Evolutionary conservation across 306 rosid genomes (phyloP).

Genomic region (Cyamopsis tetragonoloba): DNA sequence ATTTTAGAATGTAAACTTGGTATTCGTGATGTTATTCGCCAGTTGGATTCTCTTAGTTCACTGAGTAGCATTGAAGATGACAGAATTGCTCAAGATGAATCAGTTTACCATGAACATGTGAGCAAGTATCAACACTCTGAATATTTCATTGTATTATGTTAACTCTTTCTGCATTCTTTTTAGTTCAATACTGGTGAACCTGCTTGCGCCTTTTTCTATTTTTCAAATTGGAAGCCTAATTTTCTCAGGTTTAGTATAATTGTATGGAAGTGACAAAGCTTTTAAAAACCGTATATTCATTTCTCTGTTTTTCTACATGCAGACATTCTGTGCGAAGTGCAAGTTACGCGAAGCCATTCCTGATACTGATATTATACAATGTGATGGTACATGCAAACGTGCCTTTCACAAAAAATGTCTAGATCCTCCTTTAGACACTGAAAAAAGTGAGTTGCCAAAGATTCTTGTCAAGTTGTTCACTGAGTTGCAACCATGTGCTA

Average conservation of each 20-base stretch:
- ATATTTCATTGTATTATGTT: not conserved
- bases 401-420: slow-evolving; percentile 88
- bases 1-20: slow-evolving; percentile 82
- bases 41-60: slow-evolving; percentile 74
- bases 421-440: slow-evolving; percentile 76
- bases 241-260: slow-evolving; percentile 7
- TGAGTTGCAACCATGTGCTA: not conserved
- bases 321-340: slow-evolving; percentile 87
- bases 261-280: not conserved
- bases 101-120: slow-evolving; percentile 74
- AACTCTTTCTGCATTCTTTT: slow-evolving; percentile 3
- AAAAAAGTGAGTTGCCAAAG: slow-evolving; percentile 50
- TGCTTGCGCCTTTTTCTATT: not conserved
- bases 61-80: slow-evolving; percentile 73
- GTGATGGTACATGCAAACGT: slow-evolving; percentile 82
- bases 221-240: not conserved
- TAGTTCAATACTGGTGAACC: not conserved
- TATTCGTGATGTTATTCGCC: slow-evolving; percentile 69
- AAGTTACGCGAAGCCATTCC: slow-evolving; percentile 62
- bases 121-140: slow-evolving; percentile 15
- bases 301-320: slow-evolving; percentile 26
- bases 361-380: slow-evolving; percentile 73
- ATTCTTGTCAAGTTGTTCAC: slow-evolving; percentile 19
- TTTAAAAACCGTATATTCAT: slow-evolving; percentile 15
- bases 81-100: slow-evolving; percentile 73